These are phyloP conservation scores for Ogataea trehalophila DNA, from an alignment of 805 yeast genomes.

Conservation along the genomic window DNA sequence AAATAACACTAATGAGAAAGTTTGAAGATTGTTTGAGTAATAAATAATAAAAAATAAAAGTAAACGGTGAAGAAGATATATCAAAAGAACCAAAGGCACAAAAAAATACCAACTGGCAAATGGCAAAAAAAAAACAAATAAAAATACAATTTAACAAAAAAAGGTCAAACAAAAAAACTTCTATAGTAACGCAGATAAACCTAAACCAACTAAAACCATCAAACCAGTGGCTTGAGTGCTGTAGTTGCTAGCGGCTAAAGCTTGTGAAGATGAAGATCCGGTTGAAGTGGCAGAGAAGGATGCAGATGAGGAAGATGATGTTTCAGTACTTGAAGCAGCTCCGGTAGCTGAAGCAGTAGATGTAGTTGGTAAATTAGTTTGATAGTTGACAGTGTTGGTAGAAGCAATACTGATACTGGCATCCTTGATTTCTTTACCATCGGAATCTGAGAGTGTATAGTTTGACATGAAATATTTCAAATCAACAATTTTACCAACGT, in stretches of 20 bases:
- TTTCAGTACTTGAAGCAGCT: neutral
- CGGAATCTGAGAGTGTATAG: constrained; percentile 34
- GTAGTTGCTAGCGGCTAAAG: constrained; percentile 23
- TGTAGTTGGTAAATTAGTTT: constrained; percentile 1
- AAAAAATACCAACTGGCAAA: too few species aligned
- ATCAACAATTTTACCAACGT: constrained; percentile 36
- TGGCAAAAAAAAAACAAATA: too few species aligned
- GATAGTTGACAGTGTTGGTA: constrained; percentile 33
- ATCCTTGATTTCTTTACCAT: constrained; percentile 29
- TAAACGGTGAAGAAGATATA: too few species aligned
- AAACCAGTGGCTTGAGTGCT: constrained; percentile 19
- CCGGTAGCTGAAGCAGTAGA: neutral
- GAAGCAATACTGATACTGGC: constrained; percentile 36
- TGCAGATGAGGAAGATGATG: constrained; percentile 3
- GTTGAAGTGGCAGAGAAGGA: constrained; percentile 1
- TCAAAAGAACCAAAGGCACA: too few species aligned
- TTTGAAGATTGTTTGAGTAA: too few species aligned
- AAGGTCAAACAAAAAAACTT: too few species aligned
- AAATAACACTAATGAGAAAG: too few species aligned
- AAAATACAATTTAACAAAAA: too few species aligned
- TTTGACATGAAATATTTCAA: constrained; percentile 32
- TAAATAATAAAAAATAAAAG: too few species aligned
- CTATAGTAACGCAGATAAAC: constrained; percentile 37
- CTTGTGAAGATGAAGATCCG: constrained; percentile 12
- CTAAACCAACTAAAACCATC: constrained; percentile 29